Percentiles rank a stretch among this genome's conserved stretches.
Evolutionary conservation across 2,329 filamentous ascomycete genomes (phyloP).

Genomic region (Nannizziopsis barbatae): DNA sequence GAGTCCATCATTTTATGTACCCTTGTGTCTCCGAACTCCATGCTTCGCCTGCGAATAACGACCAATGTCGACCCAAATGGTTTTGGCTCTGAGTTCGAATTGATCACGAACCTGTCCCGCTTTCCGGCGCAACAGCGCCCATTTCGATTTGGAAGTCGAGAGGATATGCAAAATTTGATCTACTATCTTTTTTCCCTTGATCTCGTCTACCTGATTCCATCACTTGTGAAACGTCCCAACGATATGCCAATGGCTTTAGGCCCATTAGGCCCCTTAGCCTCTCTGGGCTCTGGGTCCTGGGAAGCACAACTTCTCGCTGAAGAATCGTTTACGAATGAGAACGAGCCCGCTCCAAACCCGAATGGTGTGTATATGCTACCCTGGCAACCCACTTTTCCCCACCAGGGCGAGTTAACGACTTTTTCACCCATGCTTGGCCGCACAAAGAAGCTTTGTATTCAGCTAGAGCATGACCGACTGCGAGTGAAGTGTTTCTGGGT

Average conservation of each 20-base stretch:
- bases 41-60: conserved; percentile 30
- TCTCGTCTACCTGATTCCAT: conserved; percentile 26
- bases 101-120: conserved; percentile 26
- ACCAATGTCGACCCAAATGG: conserved; percentile 26
- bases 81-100: conserved; percentile 31
- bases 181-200: conserved; percentile 31
- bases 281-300: neutral
- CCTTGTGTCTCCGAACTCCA: conserved; percentile 27
- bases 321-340: neutral
- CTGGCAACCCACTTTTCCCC: conserved; percentile 22
- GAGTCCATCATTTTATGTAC: conserved; percentile 34
- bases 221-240: conserved; percentile 6
- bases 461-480: conserved; percentile 22
- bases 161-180: conserved; percentile 27
- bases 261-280: neutral
- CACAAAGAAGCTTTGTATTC: conserved; percentile 26
- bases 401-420: conserved; percentile 27
- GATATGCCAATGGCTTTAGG: neutral
- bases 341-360: neutral
- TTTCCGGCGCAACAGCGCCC: conserved; percentile 23
- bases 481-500: conserved; percentile 13
- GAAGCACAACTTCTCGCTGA: neutral
- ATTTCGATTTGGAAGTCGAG: conserved; percentile 24
- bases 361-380: neutral
- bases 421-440: conserved; percentile 15